These are phyloP conservation scores for Lipomyces chichibuensis DNA, from an alignment of 805 yeast genomes.

Conservation along the genomic window DNA sequence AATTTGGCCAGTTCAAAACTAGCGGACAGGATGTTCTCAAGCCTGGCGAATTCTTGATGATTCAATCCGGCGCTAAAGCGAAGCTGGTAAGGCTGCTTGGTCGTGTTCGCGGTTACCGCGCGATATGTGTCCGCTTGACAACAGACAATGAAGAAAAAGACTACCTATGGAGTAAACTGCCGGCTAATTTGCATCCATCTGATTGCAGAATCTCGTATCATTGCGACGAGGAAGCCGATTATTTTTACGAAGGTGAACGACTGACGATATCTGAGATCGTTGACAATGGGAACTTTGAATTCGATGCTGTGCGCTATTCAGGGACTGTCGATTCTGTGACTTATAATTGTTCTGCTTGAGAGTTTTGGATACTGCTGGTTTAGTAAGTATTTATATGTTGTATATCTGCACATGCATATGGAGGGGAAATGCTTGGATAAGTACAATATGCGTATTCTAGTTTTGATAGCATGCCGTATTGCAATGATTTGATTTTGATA, in stretches of 20 bases:
- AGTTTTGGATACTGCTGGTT: neutral
- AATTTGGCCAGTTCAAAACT: slow-evolving; percentile 1
- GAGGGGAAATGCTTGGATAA: neutral
- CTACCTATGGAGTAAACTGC: neutral
- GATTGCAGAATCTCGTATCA: neutral
- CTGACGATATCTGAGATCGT: neutral
- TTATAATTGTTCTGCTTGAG: neutral
- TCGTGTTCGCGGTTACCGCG: neutral
- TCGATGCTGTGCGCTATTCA: neutral
- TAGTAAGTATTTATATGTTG: neutral
- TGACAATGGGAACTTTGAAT: neutral
- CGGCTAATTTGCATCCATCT: neutral
- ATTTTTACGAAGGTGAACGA: neutral
- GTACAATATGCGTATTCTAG: neutral
- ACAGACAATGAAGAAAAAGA: neutral
- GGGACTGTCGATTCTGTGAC: neutral
- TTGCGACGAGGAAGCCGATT: neutral
- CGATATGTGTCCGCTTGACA: neutral
- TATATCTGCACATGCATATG: neutral
- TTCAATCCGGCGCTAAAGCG: neutral
- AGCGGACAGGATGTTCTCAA: neutral
- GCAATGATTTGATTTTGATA: neutral
- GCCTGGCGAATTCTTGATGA: neutral
- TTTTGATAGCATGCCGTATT: neutral
- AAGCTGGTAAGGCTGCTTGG: neutral